A percentile compares a stretch with the other conserved stretches of the same genome.
These are phyloP conservation scores for Apium graveolens DNA, from an alignment of 129 eudicot genomes.

Conservation along the genomic window DNA sequence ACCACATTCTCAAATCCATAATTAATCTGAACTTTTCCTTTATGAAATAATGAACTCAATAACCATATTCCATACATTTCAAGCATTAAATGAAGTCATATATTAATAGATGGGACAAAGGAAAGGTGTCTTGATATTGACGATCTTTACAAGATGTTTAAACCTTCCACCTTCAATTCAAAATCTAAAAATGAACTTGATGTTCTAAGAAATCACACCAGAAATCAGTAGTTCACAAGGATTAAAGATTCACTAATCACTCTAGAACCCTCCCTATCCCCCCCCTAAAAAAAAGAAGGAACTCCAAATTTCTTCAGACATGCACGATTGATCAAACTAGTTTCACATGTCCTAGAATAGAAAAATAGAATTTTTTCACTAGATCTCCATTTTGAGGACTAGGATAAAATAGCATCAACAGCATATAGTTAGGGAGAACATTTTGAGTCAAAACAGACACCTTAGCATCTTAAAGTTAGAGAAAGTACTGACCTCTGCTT, in stretches of 20 bases:
- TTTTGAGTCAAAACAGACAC: background rate
- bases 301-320: no score
- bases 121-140: background rate
- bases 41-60: no score
- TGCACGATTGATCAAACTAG: no score
- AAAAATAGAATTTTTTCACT: background rate
- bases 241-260: background rate
- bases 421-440: background rate
- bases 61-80: background rate
- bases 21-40: no score
- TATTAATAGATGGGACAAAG: background rate
- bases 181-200: background rate
- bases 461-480: background rate
- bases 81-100: no score
- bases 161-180: background rate
- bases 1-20: no score
- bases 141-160: no score
- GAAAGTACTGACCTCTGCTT: slow-evolving; percentile 62
- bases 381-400: background rate
- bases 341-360: no score
- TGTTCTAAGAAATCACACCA: background rate
- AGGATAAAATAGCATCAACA: background rate
- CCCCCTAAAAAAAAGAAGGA: no score
- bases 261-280: no score
- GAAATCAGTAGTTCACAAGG: background rate